phyloP scores from a whole-genome alignment of 2,329 filamentous ascomycete species.

The Penicillium sp. region DNA sequence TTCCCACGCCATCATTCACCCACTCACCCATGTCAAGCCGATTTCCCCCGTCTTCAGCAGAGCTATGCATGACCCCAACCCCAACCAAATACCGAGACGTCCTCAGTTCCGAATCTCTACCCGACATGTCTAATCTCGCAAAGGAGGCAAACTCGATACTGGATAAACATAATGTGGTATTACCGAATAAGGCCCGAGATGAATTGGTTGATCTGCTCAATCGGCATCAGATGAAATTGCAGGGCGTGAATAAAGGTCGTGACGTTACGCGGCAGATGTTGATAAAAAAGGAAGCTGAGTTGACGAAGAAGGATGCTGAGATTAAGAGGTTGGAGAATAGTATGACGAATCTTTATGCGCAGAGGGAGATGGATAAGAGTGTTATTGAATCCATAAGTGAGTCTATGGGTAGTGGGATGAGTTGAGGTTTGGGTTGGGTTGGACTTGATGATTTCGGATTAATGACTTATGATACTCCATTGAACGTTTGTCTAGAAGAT shows the following conservation, averaged over 20 bases:
- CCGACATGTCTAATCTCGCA: slow-evolving; percentile 26
- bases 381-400: slow-evolving; percentile 46
- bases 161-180: slow-evolving; percentile 36
- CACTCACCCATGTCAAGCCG: slow-evolving; percentile 6
- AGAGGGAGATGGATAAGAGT: slow-evolving; percentile 58
- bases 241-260: slow-evolving; percentile 66
- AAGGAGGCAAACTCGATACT: slow-evolving; percentile 37
- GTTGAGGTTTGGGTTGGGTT: not conserved
- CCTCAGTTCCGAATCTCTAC: slow-evolving; percentile 22
- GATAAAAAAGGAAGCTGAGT: slow-evolving; percentile 65
- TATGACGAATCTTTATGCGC: slow-evolving; percentile 61
- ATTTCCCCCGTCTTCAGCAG: slow-evolving; percentile 30
- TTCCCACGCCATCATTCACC: slow-evolving; percentile 19
- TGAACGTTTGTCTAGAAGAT: not conserved
- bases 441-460: not conserved
- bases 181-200: slow-evolving; percentile 39
- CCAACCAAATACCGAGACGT: slow-evolving; percentile 36
- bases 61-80: slow-evolving; percentile 39
- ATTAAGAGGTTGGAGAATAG: slow-evolving; percentile 69
- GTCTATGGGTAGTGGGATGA: slow-evolving; percentile 34
- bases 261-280: slow-evolving; percentile 68
- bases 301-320: slow-evolving; percentile 63
- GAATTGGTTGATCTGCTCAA: slow-evolving; percentile 53
- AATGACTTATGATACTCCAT: not conserved
- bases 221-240: slow-evolving; percentile 61